Conservation (phyloP, 176 grass and related monocot genomes). For the Eremochloa ophiuroides region DNA sequence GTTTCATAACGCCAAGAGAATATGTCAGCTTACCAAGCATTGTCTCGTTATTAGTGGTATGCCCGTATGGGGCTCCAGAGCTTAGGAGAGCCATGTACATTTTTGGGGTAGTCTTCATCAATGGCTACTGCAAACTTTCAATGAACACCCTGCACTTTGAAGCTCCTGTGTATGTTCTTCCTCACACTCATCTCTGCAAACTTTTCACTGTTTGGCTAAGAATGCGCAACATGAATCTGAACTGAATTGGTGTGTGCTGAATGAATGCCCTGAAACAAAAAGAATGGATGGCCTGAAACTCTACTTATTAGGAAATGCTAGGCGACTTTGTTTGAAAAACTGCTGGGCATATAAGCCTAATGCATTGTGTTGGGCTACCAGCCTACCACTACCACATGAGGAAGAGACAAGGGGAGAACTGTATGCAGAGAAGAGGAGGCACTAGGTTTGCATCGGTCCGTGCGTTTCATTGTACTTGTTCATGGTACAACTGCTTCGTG, state of each 20-base stretch:
- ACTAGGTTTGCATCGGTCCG: not conserved
- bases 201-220: not conserved
- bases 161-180: not conserved
- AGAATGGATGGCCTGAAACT: no score
- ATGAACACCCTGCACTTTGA: not conserved
- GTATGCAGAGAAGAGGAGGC: not conserved
- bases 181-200: not conserved
- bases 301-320: not conserved
- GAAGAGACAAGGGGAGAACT: not conserved
- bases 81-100: not conserved
- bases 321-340: not conserved
- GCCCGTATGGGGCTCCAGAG: no score
- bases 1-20: constrained; percentile 23
- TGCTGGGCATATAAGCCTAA: not conserved
- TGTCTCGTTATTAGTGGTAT: no score
- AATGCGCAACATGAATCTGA: not conserved
- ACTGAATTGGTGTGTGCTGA: not conserved
- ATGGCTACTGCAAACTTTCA: not conserved
- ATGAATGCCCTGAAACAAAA: not conserved
- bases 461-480: constrained; percentile 7
- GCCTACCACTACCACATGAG: not conserved
- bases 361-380: not conserved
- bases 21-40: not conserved
- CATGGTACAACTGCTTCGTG: not conserved
- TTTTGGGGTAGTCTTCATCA: no score